Conservation (phyloP, 1,284 basidiomycete species). For the Ganoderma sinense region DNA sequence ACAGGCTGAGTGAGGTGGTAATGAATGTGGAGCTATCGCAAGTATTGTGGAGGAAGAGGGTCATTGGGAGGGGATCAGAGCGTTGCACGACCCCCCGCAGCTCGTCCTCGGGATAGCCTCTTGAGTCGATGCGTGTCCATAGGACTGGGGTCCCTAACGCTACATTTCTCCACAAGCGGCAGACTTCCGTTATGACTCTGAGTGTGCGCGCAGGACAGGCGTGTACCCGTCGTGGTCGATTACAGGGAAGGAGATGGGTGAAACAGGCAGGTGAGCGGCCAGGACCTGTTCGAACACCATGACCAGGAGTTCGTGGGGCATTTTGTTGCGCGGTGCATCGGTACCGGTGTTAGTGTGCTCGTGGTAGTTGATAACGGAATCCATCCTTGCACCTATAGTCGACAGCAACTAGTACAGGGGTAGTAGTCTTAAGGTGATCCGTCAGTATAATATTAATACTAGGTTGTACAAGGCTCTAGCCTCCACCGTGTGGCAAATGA, state of each 20-base stretch:
- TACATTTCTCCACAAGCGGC: background rate
- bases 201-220: background rate
- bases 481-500: no score
- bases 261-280: background rate
- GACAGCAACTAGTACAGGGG: no score
- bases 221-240: background rate
- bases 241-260: background rate
- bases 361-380: no score
- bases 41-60: background rate
- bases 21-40: background rate
- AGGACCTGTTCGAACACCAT: background rate
- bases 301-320: background rate
- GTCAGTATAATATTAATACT: no score
- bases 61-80: background rate
- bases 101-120: background rate
- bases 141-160: background rate
- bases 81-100: background rate
- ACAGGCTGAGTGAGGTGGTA: background rate
- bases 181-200: background rate
- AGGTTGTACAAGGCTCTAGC: no score
- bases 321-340: background rate
- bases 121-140: background rate
- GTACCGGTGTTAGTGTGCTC: no score
- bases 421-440: no score
- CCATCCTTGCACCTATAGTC: no score